These are phyloP conservation scores for Thozetella sp. DNA, from an alignment of 495 filamentous ascomycete species.

Conservation along the genomic window DNA sequence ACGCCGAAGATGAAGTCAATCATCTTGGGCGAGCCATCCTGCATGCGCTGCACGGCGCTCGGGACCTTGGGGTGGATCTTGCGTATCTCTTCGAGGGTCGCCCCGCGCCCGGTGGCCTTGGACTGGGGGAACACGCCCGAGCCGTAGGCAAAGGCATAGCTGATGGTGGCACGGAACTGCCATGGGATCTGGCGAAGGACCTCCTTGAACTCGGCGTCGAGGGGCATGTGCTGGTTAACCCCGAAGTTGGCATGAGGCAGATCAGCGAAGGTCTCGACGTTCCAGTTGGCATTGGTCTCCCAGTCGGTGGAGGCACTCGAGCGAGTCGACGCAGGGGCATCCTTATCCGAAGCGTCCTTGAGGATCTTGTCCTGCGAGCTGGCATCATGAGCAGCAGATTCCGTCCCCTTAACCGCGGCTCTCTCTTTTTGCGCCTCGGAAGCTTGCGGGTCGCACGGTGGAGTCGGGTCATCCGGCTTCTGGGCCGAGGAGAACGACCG, in stretches of 20 bases:
- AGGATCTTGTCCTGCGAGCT: too few relatives aligned
- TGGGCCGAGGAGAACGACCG: background rate
- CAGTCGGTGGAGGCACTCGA: slow-evolving; percentile 52
- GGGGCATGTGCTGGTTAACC: slow-evolving; percentile 91
- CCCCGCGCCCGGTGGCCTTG: slow-evolving; percentile 39
- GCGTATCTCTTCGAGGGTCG: slow-evolving; percentile 52
- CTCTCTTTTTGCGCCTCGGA: background rate
- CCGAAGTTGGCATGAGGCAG: slow-evolving; percentile 89
- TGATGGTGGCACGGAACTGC: slow-evolving; percentile 90
- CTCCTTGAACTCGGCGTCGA: slow-evolving; percentile 93
- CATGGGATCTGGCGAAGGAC: slow-evolving; percentile 84
- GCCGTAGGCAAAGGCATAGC: slow-evolving; percentile 96
- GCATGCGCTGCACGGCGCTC: slow-evolving; percentile 73
- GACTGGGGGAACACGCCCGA: slow-evolving; percentile 94
- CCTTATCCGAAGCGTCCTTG: slow-evolving; percentile 22
- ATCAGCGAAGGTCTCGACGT: slow-evolving; percentile 80
- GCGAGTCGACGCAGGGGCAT: slow-evolving; percentile 25
- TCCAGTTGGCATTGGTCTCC: slow-evolving; percentile 78
- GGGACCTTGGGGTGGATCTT: slow-evolving; percentile 76
- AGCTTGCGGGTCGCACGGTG: background rate
- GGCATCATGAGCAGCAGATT: background rate
- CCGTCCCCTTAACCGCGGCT: background rate
- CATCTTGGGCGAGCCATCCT: slow-evolving; percentile 89
- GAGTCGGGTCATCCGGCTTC: background rate
- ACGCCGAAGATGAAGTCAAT: slow-evolving; percentile 99